A percentile compares a stretch with the other conserved stretches of the same genome.
phyloP scores from a whole-genome alignment of 441 rosid species.

The Kokia cookei region DNA sequence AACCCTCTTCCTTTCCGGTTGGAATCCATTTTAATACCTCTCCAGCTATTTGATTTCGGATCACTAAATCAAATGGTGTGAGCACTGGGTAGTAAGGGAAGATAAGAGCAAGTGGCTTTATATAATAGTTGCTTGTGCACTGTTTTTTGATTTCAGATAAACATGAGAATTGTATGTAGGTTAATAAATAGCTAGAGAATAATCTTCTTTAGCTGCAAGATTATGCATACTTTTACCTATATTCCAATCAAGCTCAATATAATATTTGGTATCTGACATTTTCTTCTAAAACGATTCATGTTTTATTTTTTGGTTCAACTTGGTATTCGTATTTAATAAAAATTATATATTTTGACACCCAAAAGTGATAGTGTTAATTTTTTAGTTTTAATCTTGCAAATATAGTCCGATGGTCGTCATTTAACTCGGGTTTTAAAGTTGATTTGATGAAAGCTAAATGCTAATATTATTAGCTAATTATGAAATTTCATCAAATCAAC shows the following conservation, averaged over 20 bases:
- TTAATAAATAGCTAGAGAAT: conserved; percentile 11
- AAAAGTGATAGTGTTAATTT: no score
- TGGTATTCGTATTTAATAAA: no score
- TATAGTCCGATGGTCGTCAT: no score
- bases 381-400: no score
- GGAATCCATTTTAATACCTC: conserved; percentile 23
- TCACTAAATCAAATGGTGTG: conserved; percentile 7
- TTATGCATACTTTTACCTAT: background rate
- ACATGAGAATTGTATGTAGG: conserved; percentile 7
- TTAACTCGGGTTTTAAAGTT: no score
- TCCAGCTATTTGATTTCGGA: background rate
- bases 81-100: background rate
- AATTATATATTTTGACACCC: no score
- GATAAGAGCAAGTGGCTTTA: conserved; percentile 7
- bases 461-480: no score
- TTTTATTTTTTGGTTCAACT: no score
- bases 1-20: conserved; percentile 42
- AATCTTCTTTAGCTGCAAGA: background rate
- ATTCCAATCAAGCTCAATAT: background rate
- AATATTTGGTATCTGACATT: no score
- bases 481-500: no score
- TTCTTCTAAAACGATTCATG: no score
- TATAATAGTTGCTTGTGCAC: conserved; percentile 10
- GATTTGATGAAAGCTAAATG: no score
- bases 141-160: conserved; percentile 6